Base-by-base conservation (phyloP, 2,329 filamentous ascomycete species). In the Penicillium sp. region DNA sequence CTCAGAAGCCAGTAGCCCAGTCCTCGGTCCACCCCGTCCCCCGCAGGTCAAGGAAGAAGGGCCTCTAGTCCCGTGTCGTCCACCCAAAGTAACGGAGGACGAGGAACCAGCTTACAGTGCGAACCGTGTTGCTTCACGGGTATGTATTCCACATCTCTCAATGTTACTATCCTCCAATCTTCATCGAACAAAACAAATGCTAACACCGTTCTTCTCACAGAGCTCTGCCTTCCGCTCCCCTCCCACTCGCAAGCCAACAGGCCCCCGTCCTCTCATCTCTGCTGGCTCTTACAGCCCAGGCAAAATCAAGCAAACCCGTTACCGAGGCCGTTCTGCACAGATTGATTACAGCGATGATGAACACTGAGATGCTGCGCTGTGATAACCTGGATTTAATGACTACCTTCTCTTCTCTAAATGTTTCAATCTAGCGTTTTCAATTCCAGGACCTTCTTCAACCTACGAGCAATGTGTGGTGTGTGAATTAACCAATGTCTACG, bases 11-110 rank as follows among this genome's bases (percentile, higher is more conserved):
- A 73, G 67, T 49, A 71, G 70, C 18, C 60, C 60, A 46, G 66
- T 66, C 22, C 61, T 66, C 14, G 72, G 66, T 1, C 75, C 77
- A 14, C 72, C 77, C 12, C 72, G 78, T 39, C 74, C 76, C 13
- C 75, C 77, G n/a, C 80, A 80, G 61, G 65, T 79, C 50, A 71
- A 71, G 48, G 79, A 83, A 49, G 77, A 81, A 18, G 81, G 80
- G 0, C 81, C 82, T 5, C 68, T 85, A 38, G 69, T 85, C 18
- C 81, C 82, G 12, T 75, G 76, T 38, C 71, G 74, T 30, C 69
- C 73, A 8, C 66, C 68, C 19, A 77, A 73, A 56, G 58, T 64
- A 46, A 63, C 63, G 35, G 65, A 68, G 43, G 65, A 66, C 18
- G 63, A 68, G 22, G 65, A 69, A 25, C 61, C 61, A 30, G 65